Evolutionary conservation across 1,284 basidiomycete species (phyloP).

Genomic region (Trichosporon asahii): DNA sequence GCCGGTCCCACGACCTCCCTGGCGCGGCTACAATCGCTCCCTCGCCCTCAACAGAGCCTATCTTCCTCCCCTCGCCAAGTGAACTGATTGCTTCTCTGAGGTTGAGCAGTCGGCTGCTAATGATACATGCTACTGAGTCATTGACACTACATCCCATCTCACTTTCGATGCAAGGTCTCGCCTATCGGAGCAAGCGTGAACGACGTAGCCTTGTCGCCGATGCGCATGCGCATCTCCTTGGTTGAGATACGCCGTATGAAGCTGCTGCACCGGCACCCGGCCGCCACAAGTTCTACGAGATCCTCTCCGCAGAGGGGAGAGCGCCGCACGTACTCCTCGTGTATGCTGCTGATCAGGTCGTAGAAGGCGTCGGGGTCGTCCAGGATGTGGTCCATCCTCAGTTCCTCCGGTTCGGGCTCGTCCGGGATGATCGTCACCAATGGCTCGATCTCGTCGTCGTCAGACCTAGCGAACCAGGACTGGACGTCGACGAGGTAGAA

Average conservation of each 20-base stretch:
- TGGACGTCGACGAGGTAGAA: not conserved
- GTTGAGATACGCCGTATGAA: not conserved
- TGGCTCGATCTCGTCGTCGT: too few relatives aligned
- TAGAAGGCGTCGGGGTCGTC: not conserved
- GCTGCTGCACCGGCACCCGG: not conserved
- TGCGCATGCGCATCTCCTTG: not conserved
- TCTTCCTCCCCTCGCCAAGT: too few relatives aligned
- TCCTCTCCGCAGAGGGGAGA: not conserved
- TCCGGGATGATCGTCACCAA: too few relatives aligned
- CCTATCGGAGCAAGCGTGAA: not conserved
- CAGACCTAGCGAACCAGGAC: not conserved
- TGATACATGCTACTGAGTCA: too few relatives aligned
- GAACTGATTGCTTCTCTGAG: too few relatives aligned
- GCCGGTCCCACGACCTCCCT: too few relatives aligned
- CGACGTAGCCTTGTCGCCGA: not conserved
- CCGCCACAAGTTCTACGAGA: not conserved
- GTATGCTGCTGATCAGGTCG: not conserved
- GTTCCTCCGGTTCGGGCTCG: not conserved
- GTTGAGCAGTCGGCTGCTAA: too few relatives aligned
- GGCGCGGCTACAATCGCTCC: too few relatives aligned
- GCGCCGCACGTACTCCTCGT: not conserved
- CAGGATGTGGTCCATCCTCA: not conserved
- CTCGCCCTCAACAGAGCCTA: too few relatives aligned
- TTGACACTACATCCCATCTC: too few relatives aligned
- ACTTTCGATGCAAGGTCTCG: not conserved